Evolutionary conservation across 106 monocot genomes (phyloP).

Genomic region (Xerophyta viscosa): DNA sequence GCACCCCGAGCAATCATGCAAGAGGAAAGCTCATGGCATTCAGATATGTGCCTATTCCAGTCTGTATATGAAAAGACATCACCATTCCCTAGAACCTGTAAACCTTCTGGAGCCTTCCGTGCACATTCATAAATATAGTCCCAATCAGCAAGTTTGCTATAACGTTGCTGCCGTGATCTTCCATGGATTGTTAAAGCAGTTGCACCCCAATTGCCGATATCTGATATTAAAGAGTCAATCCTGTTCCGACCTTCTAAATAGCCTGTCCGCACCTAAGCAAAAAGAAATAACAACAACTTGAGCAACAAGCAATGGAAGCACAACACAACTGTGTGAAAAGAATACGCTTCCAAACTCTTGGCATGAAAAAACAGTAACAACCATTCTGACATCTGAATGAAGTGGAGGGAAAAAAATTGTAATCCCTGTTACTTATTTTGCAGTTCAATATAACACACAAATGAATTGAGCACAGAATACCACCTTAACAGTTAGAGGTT

Average conservation of each 20-base stretch:
- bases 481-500: conserved; percentile 83
- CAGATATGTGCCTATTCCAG: conserved; percentile 54
- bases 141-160: conserved; percentile 95
- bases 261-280: conserved; percentile 62
- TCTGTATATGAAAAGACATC: conserved; percentile 81
- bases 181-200: conserved; percentile 85
- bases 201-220: conserved; percentile 72
- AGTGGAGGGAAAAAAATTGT: too few relatives aligned
- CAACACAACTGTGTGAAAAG: too few relatives aligned
- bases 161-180: conserved; percentile 86
- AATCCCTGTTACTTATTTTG: too few relatives aligned
- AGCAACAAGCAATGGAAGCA: neutral
- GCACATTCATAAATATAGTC: conserved; percentile 85
- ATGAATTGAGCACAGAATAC: neutral
- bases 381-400: too few relatives aligned
- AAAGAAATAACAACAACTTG: conserved; percentile 6
- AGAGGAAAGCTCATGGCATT: conserved; percentile 57
- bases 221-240: conserved; percentile 66
- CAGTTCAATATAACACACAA: neutral
- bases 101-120: conserved; percentile 41
- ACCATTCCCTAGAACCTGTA: conserved; percentile 87
- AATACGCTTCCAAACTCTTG: too few relatives aligned
- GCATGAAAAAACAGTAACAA: too few relatives aligned
- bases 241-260: conserved; percentile 90
- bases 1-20: conserved; percentile 90